A percentile compares a stretch with the other conserved stretches of the same genome.
These are phyloP conservation scores for Lodderomyces metapsilosis DNA, from an alignment of 1,139 yeast genomes.

Conservation along the genomic window DNA sequence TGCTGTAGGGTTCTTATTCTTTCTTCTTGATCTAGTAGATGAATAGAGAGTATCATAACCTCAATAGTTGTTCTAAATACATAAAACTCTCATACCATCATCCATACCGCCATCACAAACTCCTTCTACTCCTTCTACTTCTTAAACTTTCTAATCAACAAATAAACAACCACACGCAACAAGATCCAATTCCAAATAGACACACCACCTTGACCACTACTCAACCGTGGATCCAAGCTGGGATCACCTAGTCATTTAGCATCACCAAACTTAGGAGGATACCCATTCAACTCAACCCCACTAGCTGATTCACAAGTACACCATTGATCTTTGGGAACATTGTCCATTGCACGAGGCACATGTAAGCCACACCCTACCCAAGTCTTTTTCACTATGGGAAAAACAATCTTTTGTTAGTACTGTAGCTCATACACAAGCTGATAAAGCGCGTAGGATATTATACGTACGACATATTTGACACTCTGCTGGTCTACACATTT, in stretches of 20 bases:
- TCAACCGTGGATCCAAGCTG: conserved; percentile 3
- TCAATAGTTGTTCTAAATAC: too few species aligned
- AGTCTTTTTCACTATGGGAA: conserved; percentile 26
- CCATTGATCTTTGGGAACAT: conserved; percentile 35
- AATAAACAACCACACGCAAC: neutral
- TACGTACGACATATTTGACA: conserved; percentile 20
- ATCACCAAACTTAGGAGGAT: conserved; percentile 20
- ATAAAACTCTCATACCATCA: neutral
- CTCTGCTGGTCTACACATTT: conserved; percentile 22
- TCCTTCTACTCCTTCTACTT: too few species aligned
- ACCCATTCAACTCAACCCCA: conserved; percentile 16
- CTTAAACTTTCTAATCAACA: conserved; percentile 2
- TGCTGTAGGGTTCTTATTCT: too few species aligned
- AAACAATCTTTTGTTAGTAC: too few species aligned
- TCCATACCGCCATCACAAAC: neutral
- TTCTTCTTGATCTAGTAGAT: too few species aligned
- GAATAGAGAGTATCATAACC: too few species aligned
- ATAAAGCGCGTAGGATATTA: too few species aligned
- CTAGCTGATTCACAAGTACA: conserved; percentile 25
- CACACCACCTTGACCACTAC: neutral
- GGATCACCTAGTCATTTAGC: conserved; percentile 10
- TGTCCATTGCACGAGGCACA: conserved; percentile 38
- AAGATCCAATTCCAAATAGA: conserved; percentile 4
- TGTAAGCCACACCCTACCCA: conserved; percentile 52
- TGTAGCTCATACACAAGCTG: too few species aligned